A percentile compares a stretch with the other conserved stretches of the same genome.
Evolutionary conservation across 2,329 filamentous ascomycete genomes (phyloP).

Genomic region (Phialophora chinensis): DNA sequence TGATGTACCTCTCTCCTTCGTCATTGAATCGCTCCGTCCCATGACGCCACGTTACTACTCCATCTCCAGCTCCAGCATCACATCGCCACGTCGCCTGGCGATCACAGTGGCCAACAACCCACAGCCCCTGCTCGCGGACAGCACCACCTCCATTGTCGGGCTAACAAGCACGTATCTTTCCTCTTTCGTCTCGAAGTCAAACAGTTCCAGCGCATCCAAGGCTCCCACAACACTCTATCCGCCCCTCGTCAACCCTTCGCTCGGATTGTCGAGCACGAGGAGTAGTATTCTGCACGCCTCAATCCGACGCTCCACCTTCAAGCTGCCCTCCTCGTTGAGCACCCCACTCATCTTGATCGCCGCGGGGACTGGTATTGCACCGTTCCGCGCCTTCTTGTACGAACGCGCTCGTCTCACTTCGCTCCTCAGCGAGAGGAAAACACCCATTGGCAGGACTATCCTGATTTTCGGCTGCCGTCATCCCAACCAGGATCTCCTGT

Average conservation of each 20-base stretch:
- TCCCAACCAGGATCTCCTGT: constrained; percentile 47
- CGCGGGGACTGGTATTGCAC: constrained; percentile 41
- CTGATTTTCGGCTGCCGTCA: constrained; percentile 53
- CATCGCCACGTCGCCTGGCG: constrained; percentile 30
- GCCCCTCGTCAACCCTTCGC: constrained; percentile 1
- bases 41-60: constrained; percentile 41
- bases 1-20: constrained; percentile 35
- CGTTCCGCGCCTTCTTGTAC: constrained; percentile 40
- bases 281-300: constrained; percentile 10
- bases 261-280: neutral
- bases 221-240: neutral
- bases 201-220: neutral
- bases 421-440: neutral
- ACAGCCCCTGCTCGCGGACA: constrained; percentile 18
- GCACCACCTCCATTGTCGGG: constrained; percentile 19
- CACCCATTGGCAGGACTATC: constrained; percentile 43
- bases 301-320: constrained; percentile 36
- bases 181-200: neutral
- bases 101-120: constrained; percentile 33
- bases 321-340: constrained; percentile 31
- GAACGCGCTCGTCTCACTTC: constrained; percentile 31
- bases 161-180: constrained; percentile 31
- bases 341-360: constrained; percentile 41
- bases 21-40: constrained; percentile 37
- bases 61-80: constrained; percentile 39